Conservation (phyloP, 2,329 filamentous ascomycete genomes). For the Colletotrichum higginsianum region DNA sequence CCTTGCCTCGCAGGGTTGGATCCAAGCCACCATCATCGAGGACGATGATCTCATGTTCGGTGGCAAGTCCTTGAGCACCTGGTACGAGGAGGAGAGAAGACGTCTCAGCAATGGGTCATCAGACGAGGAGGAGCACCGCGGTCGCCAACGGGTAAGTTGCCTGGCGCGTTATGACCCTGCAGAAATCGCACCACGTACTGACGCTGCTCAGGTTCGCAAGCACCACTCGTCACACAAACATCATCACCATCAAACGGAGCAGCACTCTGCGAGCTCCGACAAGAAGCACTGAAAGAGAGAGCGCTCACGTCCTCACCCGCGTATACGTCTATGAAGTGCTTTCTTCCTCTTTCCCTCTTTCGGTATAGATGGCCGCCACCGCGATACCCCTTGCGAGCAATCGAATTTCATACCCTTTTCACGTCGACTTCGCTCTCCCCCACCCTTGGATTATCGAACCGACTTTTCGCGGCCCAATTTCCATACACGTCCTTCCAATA, state of each 20-base stretch:
- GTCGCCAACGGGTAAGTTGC: slow-evolving; percentile 55
- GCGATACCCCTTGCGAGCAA: slow-evolving; percentile 40
- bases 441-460: neutral
- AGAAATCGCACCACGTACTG: neutral
- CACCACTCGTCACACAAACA: slow-evolving; percentile 41
- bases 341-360: slow-evolving; percentile 1
- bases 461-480: slow-evolving; percentile 28
- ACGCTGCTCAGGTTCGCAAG: slow-evolving; percentile 40
- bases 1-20: slow-evolving; percentile 59
- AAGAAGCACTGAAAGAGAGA: slow-evolving; percentile 39
- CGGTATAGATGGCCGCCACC: slow-evolving; percentile 38
- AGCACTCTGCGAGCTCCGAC: slow-evolving; percentile 35
- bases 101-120: slow-evolving; percentile 58
- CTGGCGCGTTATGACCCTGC: neutral
- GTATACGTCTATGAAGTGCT: no score
- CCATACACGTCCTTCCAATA: slow-evolving; percentile 24
- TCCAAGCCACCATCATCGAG: slow-evolving; percentile 70
- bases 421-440: slow-evolving; percentile 20
- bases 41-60: slow-evolving; percentile 74
- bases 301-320: neutral
- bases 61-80: slow-evolving; percentile 71
- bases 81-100: slow-evolving; percentile 72
- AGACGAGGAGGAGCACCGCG: slow-evolving; percentile 57
- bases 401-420: slow-evolving; percentile 41
- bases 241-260: slow-evolving; percentile 34